These are phyloP conservation scores for Xylaria castorea DNA, from an alignment of 495 filamentous ascomycete genomes.

Conservation along the genomic window DNA sequence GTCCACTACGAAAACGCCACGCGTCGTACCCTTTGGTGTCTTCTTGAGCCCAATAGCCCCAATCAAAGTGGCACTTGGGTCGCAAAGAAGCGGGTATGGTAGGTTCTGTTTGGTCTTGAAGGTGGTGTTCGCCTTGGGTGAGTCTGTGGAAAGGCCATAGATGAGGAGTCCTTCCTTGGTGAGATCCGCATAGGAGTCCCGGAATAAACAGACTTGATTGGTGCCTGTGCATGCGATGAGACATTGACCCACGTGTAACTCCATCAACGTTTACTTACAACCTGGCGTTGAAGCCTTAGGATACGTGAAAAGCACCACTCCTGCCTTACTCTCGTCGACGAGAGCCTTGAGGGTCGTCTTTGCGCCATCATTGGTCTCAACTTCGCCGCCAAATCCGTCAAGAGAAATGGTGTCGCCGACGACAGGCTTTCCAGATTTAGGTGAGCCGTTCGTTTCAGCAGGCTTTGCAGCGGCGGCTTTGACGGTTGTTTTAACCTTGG, in stretches of 20 bases:
- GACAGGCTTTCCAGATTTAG: constrained; percentile 40
- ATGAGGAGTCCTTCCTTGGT: constrained; percentile 83
- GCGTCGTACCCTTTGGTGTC: constrained; percentile 71
- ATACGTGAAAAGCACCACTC: constrained; percentile 93
- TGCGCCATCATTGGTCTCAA: constrained; percentile 82
- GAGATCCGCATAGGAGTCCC: constrained; percentile 78
- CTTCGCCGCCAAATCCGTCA: constrained; percentile 78
- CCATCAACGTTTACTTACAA: constrained; percentile 68
- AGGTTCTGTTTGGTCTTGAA: constrained; percentile 90
- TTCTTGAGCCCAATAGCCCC: constrained; percentile 79
- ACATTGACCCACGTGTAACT: constrained; percentile 19
- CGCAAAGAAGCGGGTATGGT: constrained; percentile 89
- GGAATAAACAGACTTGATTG: constrained; percentile 89
- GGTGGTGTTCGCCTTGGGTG: constrained; percentile 84
- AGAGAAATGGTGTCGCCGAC: constrained; percentile 65
- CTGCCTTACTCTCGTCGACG: constrained; percentile 80
- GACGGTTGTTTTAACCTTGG: constrained; percentile 53
- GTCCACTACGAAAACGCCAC: constrained; percentile 87
- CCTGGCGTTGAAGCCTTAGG: constrained; percentile 94
- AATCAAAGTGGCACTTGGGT: constrained; percentile 74
- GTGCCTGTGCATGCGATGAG: constrained; percentile 71
- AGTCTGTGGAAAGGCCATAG: constrained; percentile 88
- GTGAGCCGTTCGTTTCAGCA: constrained; percentile 44
- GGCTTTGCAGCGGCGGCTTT: constrained; percentile 44
- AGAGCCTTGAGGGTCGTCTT: constrained; percentile 79